phyloP scores from a whole-genome alignment of 495 filamentous ascomycete species.

The Penicillium longicatenatum region DNA sequence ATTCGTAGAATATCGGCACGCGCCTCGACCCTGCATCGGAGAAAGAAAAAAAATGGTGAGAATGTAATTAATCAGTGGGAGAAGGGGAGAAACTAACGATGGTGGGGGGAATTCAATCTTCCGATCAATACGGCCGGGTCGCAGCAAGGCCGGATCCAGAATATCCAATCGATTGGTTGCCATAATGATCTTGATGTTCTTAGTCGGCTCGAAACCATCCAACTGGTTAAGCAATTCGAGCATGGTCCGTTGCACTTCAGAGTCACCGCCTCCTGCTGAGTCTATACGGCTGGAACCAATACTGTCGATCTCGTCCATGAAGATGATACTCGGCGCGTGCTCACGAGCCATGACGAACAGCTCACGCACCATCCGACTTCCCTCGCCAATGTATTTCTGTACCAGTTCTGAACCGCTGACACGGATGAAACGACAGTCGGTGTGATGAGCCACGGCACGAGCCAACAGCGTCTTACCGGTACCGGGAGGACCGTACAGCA shows the following conservation, averaged over 20 bases:
- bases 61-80: background rate
- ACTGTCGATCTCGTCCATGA: conserved; percentile 99
- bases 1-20: conserved; percentile 97
- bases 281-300: conserved; percentile 98
- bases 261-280: conserved; percentile 90
- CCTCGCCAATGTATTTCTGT: conserved; percentile 99
- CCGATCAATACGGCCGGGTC: conserved; percentile 94
- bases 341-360: conserved; percentile 99
- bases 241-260: conserved; percentile 99
- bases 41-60: conserved; percentile 22
- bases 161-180: conserved; percentile 98
- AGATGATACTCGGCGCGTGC: conserved; percentile 99
- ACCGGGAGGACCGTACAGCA: conserved; percentile 95
- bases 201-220: conserved; percentile 98
- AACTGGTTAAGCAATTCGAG: conserved; percentile 97
- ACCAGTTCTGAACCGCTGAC: conserved; percentile 95
- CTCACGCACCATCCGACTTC: conserved; percentile 97
- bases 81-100: conserved; percentile 52
- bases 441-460: conserved; percentile 95
- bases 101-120: conserved; percentile 99
- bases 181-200: conserved; percentile 99
- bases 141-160: conserved; percentile 89
- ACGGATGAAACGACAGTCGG: conserved; percentile 98
- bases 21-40: conserved; percentile 69
- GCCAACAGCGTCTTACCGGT: conserved; percentile 97